Base-by-base conservation (phyloP, 139 green algal species). In the Chlorella vulgaris region DNA sequence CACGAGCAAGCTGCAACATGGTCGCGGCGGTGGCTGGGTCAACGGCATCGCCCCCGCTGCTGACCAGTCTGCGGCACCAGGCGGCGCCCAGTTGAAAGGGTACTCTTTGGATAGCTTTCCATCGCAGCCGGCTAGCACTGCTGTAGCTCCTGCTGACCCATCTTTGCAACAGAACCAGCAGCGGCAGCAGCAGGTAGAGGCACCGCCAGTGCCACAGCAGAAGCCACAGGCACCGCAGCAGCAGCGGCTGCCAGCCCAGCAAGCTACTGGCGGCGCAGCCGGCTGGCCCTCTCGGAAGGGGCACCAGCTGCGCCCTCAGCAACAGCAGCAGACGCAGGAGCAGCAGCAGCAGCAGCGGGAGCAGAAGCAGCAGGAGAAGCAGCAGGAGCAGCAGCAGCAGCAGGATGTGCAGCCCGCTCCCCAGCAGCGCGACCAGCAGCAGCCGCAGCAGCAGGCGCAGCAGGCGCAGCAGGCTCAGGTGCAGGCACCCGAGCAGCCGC, bases 11-110 rank as follows among this genome's bases (percentile, higher is more conserved):
- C 18, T 8, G 55, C 18, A 28, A 21, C 5, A 15, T 31, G 21
- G 18, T 65, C 18, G 55, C 55, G n/a, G 15, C 18, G 18, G 5
- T 31, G 55, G 18, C 55, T 28, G 47, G 15, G 47, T 10, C 47
- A 55, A 15, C 47, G 15, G 47, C 47, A 55, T 24, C 15, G 47
- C 47, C 47, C 13, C 47, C 47, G 47, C 47, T 55, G 47, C 47
- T 55, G 47, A 15, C 47, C 47, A 55, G 47, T 42, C 67, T 8
- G 47, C n/a, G 33, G 26, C 70, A 33, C 43, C 68, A 8, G 33
- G 50, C 33, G 33, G 50, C 28, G 31, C 4, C 13, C 71, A 79
- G 28, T 47, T 84, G 28, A 84, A 84, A 26, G 80, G 80, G n/a
- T 84, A 84, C 68, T 76, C 80, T 0, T 68, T 84, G 2, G 80